These are phyloP conservation scores for Mikania micrantha DNA, from an alignment of 129 eudicot species.

Conservation along the genomic window DNA sequence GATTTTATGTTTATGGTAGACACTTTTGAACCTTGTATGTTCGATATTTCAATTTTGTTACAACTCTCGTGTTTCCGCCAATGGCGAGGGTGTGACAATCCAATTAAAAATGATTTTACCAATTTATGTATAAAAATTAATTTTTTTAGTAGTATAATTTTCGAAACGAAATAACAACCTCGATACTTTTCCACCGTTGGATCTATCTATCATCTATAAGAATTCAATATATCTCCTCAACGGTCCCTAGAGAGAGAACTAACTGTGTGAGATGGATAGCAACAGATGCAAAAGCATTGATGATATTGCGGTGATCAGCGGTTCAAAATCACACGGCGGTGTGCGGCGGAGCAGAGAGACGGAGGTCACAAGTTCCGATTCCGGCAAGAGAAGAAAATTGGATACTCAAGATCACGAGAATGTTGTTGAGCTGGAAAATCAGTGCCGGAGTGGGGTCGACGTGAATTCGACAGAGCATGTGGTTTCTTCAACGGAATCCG, in stretches of 20 bases:
- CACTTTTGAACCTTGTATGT: too few relatives aligned
- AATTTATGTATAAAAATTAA: background rate
- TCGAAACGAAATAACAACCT: slow-evolving; percentile 41
- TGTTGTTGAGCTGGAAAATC: slow-evolving; percentile 21
- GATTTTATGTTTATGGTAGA: too few relatives aligned
- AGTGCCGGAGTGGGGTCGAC: slow-evolving; percentile 4
- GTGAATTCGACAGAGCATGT: slow-evolving; percentile 9
- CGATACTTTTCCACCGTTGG: slow-evolving; percentile 40
- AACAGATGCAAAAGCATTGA: slow-evolving; percentile 19
- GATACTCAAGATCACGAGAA: slow-evolving; percentile 20
- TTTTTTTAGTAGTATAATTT: slow-evolving; percentile 7
- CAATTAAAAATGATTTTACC: too few relatives aligned
- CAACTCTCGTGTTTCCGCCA: too few relatives aligned
- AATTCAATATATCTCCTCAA: too few relatives aligned
- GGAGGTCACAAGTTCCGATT: slow-evolving; percentile 22
- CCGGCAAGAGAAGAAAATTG: slow-evolving; percentile 28
- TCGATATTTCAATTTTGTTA: too few relatives aligned
- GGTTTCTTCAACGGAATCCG: slow-evolving; percentile 27
- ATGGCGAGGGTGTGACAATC: too few relatives aligned
- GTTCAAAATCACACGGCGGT: slow-evolving; percentile 12
- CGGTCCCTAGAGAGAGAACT: slow-evolving; percentile 17
- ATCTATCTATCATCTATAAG: slow-evolving; percentile 16
- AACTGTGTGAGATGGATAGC: slow-evolving; percentile 9
- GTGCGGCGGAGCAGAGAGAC: slow-evolving; percentile 17
- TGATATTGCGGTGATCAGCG: slow-evolving; percentile 26